phyloP scores from a whole-genome alignment of 2,329 filamentous ascomycete genomes.

The Xylaria sp. region DNA sequence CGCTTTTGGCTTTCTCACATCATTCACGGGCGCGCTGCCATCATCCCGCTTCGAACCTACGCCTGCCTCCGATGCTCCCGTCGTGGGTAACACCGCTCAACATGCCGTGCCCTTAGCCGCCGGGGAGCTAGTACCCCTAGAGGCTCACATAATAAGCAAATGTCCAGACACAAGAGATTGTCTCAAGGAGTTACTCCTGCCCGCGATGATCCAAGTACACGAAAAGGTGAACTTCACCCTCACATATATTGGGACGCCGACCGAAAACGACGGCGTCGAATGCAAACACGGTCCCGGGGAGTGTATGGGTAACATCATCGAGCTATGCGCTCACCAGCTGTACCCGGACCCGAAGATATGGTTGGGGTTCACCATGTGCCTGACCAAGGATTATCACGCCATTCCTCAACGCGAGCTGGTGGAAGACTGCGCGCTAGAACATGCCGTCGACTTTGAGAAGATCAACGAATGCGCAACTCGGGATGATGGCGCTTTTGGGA shows the following conservation, averaged over 20 bases:
- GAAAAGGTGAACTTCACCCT: slow-evolving; percentile 91
- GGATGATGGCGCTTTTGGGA: slow-evolving; percentile 77
- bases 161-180: slow-evolving; percentile 93
- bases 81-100: slow-evolving; percentile 28
- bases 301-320: slow-evolving; percentile 92
- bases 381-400: slow-evolving; percentile 77
- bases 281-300: slow-evolving; percentile 92
- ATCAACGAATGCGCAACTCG: slow-evolving; percentile 84
- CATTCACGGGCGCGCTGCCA: slow-evolving; percentile 36
- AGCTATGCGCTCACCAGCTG: slow-evolving; percentile 86
- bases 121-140: slow-evolving; percentile 74
- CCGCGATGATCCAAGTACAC: slow-evolving; percentile 82
- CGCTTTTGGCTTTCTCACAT: slow-evolving; percentile 35
- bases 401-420: slow-evolving; percentile 85
- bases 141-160: slow-evolving; percentile 97
- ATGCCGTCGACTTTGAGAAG: slow-evolving; percentile 83
- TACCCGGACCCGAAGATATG: slow-evolving; percentile 88
- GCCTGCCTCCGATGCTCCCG: slow-evolving; percentile 11
- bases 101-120: slow-evolving; percentile 31
- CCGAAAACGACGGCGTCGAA: slow-evolving; percentile 81
- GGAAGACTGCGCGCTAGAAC: slow-evolving; percentile 88
- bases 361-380: slow-evolving; percentile 92
- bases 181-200: slow-evolving; percentile 81
- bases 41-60: slow-evolving; percentile 3
- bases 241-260: slow-evolving; percentile 86